Percentiles rank a stretch among this genome's conserved stretches.
These are phyloP conservation scores for Paraphaeosphaeria minitans DNA, from an alignment of 2,329 filamentous ascomycete genomes.

Conservation along the genomic window DNA sequence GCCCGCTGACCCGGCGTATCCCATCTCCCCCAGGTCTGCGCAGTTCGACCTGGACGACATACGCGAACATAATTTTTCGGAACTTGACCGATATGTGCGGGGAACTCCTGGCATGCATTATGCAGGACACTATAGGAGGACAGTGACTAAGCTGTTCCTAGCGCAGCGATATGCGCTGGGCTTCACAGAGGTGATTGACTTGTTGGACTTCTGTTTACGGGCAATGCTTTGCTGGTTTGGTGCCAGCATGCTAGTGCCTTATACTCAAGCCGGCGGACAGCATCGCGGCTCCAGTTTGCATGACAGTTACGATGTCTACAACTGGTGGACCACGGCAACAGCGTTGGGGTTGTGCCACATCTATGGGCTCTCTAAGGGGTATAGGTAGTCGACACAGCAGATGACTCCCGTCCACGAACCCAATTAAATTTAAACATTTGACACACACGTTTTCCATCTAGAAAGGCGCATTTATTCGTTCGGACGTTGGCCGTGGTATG, in stretches of 20 bases:
- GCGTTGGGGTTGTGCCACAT: constrained; percentile 25
- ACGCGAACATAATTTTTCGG: constrained; percentile 43
- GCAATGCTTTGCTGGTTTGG: constrained; percentile 57
- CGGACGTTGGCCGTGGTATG: constrained; percentile 10
- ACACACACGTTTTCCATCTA: background rate
- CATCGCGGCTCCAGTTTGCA: constrained; percentile 9
- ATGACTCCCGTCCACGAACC: background rate
- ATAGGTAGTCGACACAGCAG: constrained; percentile 16
- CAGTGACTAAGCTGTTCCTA: constrained; percentile 49
- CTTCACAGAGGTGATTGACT: constrained; percentile 57
- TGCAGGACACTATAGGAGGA: constrained; percentile 43
- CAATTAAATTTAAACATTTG: background rate
- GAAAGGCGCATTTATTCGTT: background rate
- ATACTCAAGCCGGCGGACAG: background rate
- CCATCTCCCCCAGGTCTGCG: constrained; percentile 22
- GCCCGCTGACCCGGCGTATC: constrained; percentile 47
- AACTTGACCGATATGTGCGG: constrained; percentile 48
- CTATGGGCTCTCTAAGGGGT: constrained; percentile 38
- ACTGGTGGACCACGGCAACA: constrained; percentile 2
- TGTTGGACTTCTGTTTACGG: constrained; percentile 74
- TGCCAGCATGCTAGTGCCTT: background rate
- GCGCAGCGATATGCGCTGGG: constrained; percentile 49
- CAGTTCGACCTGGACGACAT: constrained; percentile 42
- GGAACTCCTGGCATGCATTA: constrained; percentile 14
- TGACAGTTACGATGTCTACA: background rate